Conservation (phyloP, 2,329 filamentous ascomycete genomes). For the Dactylonectria macrodidyma region DNA sequence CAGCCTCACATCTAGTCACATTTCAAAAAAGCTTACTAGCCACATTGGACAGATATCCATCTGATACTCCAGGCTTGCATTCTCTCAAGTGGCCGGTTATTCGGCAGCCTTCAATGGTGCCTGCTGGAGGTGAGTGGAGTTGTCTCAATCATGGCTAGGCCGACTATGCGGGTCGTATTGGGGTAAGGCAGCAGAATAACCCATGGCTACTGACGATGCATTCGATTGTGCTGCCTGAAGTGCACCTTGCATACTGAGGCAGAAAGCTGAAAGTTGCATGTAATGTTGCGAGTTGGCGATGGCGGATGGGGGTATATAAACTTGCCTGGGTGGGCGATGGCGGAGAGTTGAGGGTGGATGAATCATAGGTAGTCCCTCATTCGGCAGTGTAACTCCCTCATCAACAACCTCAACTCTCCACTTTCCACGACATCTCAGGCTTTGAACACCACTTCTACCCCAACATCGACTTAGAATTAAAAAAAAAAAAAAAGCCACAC, state of each 20-base stretch:
- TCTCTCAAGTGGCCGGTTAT: neutral
- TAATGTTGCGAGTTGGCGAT: neutral
- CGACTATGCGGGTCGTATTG: neutral
- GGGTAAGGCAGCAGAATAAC: constrained; percentile 21
- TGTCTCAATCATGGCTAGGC: neutral
- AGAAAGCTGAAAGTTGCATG: neutral
- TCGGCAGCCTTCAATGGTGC: neutral
- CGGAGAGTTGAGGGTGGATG: neutral
- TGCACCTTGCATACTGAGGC: neutral
- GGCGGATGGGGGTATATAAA: neutral
- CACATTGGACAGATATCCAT: neutral
- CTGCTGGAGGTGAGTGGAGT: neutral
- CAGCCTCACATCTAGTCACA: neutral
- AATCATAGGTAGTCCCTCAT: constrained; percentile 4
- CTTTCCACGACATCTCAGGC: neutral
- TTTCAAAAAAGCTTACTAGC: too few species aligned
- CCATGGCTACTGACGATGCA: neutral
- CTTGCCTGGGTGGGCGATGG: neutral
- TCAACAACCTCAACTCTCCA: neutral
- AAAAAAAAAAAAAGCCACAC: neutral
- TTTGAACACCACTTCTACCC: neutral
- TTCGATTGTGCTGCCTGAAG: constrained; percentile 24
- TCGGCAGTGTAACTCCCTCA: neutral
- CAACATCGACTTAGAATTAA: neutral
- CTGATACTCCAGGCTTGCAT: neutral